phyloP scores from a whole-genome alignment of 306 rosid genomes.

The Luffa aegyptiaca region DNA sequence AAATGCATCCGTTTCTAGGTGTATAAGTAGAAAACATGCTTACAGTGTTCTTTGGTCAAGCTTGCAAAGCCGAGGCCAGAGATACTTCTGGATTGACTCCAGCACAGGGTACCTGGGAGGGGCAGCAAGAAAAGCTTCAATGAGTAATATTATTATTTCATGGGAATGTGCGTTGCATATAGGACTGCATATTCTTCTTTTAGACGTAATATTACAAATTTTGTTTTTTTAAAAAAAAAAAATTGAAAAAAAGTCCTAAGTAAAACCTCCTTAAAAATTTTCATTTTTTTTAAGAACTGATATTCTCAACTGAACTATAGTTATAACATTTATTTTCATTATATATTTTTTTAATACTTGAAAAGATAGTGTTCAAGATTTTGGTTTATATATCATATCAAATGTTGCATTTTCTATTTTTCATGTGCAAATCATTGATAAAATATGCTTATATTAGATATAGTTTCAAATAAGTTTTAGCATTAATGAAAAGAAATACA shows the following conservation, averaged over 20 bases:
- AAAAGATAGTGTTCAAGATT: neutral
- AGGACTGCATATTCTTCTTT: constrained; percentile 5
- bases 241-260: neutral
- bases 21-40: constrained; percentile 2
- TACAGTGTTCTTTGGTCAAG: constrained; percentile 96
- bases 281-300: neutral
- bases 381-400: neutral
- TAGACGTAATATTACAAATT: constrained; percentile 8
- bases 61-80: constrained; percentile 99
- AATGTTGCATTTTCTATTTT: neutral
- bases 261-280: neutral
- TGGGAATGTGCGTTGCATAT: neutral
- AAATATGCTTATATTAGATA: neutral
- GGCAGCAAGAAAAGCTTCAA: constrained; percentile 20
- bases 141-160: neutral
- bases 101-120: constrained; percentile 78
- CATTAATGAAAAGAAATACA: neutral
- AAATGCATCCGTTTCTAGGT: neutral
- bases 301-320: neutral
- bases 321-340: neutral
- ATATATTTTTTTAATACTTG: neutral
- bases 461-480: neutral
- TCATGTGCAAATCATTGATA: neutral
- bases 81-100: constrained; percentile 92
- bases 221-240: neutral